Conservation (phyloP, 1,284 basidiomycete species). For the Cutaneotrichosporon cavernicola region DNA sequence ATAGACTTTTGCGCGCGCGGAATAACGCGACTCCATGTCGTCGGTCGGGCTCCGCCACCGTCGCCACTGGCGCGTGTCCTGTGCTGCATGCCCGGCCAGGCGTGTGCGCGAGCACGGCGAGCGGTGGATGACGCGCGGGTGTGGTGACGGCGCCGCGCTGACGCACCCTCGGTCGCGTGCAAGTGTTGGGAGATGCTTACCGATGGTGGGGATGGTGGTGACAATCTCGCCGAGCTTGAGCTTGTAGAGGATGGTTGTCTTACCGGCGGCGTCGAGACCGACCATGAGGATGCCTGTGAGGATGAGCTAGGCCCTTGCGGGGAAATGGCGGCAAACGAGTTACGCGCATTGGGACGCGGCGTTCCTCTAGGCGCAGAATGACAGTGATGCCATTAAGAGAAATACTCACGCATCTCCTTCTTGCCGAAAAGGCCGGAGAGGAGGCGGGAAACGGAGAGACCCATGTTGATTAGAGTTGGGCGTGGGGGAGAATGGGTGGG, state of each 20-base stretch:
- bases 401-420: constrained; percentile 94
- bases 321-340: constrained; percentile 4
- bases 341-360: background rate
- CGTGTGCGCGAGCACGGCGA: background rate
- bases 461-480: constrained; percentile 59
- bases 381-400: background rate
- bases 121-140: background rate
- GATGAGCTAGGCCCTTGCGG: background rate
- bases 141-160: background rate
- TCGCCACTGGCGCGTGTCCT: background rate
- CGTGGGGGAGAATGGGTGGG: background rate
- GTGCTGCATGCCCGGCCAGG: background rate
- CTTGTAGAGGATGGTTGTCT: constrained; percentile 99
- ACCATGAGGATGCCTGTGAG: constrained; percentile 65
- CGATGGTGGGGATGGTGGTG: constrained; percentile 91
- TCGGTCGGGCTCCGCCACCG: background rate
- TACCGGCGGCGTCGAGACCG: constrained; percentile 94
- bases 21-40: background rate
- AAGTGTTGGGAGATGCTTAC: constrained; percentile 7
- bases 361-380: background rate
- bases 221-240: constrained; percentile 98
- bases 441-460: constrained; percentile 77
- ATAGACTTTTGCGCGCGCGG: background rate
- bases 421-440: constrained; percentile 92
- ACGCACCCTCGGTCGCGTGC: background rate